phyloP scores from a whole-genome alignment of 2,329 filamentous ascomycete genomes.

The Lasiodiplodia sp. region DNA sequence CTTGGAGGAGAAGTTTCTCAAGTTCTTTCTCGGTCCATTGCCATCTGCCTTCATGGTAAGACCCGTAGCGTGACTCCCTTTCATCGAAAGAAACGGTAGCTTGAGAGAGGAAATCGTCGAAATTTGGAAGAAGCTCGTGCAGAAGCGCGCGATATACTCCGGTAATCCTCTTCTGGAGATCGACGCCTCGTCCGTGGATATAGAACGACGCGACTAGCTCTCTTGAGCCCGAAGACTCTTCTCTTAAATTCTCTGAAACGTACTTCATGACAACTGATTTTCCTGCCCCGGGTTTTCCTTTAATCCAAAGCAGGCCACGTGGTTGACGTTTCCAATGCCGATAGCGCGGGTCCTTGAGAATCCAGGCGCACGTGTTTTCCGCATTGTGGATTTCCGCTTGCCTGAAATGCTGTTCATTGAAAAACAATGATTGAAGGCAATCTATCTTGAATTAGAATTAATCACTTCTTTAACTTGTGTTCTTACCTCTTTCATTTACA shows the following conservation, averaged over 20 bases:
- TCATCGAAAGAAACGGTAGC: neutral
- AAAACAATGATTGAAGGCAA: neutral
- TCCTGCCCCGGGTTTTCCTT: neutral
- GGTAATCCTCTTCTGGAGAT: neutral
- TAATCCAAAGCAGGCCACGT: neutral
- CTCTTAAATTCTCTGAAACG: neutral
- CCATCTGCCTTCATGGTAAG: neutral
- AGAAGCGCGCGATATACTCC: neutral
- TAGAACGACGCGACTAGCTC: neutral
- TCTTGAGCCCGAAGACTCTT: neutral
- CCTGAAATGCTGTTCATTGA: neutral
- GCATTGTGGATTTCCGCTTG: neutral
- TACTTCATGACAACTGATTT: conserved; percentile 3
- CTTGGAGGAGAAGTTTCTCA: neutral
- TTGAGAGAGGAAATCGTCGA: neutral
- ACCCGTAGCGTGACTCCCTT: neutral
- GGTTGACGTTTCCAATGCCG: neutral
- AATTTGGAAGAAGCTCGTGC: neutral
- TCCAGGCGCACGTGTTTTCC: neutral
- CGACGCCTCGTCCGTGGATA: neutral
- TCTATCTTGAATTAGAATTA: neutral
- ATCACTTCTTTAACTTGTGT: too few species aligned
- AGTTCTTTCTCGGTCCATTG: neutral
- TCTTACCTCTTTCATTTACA: neutral
- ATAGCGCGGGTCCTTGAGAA: neutral